Conservation (phyloP, 805 yeast species). For the Starmerella asiatica region DNA sequence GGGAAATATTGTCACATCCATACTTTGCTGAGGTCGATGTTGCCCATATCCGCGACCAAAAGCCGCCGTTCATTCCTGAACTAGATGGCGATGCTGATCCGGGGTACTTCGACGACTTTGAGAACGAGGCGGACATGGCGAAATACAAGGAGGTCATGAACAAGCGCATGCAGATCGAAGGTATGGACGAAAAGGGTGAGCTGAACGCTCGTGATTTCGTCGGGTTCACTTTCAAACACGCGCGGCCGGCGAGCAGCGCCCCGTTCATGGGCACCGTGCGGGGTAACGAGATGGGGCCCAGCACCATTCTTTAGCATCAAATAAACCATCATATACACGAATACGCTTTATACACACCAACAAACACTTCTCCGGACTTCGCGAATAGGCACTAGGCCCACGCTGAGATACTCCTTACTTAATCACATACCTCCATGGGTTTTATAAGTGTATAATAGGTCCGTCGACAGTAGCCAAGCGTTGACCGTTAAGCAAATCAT, state of each 20-base stretch:
- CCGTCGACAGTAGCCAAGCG: no score
- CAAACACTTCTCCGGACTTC: no score
- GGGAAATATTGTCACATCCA: slow-evolving; percentile 63
- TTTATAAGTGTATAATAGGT: no score
- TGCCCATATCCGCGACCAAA: slow-evolving; percentile 48
- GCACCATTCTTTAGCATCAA: slow-evolving; percentile 14
- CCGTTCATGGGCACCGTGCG: slow-evolving; percentile 15
- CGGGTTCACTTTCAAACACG: slow-evolving; percentile 93
- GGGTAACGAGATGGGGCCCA: slow-evolving; percentile 10
- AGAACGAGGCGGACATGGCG: slow-evolving; percentile 92
- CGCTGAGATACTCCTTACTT: no score
- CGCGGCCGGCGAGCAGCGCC: slow-evolving; percentile 23
- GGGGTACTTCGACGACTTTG: slow-evolving; percentile 95
- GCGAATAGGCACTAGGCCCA: no score
- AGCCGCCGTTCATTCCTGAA: slow-evolving; percentile 95
- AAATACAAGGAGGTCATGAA: slow-evolving; percentile 95
- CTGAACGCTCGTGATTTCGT: slow-evolving; percentile 58
- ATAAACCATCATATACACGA: not conserved
- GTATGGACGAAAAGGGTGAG: slow-evolving; percentile 52
- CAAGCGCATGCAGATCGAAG: slow-evolving; percentile 74
- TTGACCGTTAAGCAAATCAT: no score
- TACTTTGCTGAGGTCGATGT: slow-evolving; percentile 81
- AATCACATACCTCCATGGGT: no score
- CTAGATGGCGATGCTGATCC: slow-evolving; percentile 95
- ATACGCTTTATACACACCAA: not conserved